Evolutionary conservation across 2,329 filamentous ascomycete species (phyloP).

Genomic region (Paecilomyces sp.): DNA sequence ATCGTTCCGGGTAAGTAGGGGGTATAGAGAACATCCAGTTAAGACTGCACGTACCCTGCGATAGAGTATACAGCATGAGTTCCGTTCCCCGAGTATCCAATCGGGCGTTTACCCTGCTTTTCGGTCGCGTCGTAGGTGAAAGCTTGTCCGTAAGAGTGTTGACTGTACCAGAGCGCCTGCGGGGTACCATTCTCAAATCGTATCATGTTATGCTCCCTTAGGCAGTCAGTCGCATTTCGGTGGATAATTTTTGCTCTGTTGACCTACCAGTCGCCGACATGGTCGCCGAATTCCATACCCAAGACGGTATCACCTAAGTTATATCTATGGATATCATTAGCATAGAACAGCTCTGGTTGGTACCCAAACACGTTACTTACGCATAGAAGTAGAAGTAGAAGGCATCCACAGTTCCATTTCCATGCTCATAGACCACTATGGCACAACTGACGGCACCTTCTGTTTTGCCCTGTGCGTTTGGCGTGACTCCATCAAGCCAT

Average conservation of each 20-base stretch:
- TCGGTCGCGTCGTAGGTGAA: constrained; percentile 52
- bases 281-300: constrained; percentile 47
- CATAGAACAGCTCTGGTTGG: not conserved
- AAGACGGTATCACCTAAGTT: constrained; percentile 49
- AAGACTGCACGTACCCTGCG: constrained; percentile 28
- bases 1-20: not conserved
- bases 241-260: not conserved
- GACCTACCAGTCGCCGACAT: constrained; percentile 55
- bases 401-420: constrained; percentile 46
- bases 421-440: constrained; percentile 54
- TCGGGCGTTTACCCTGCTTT: constrained; percentile 47
- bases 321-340: constrained; percentile 25
- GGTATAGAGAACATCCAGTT: not conserved
- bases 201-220: constrained; percentile 60
- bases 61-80: constrained; percentile 60
- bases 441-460: constrained; percentile 42
- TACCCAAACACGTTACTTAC: constrained; percentile 17
- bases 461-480: constrained; percentile 46
- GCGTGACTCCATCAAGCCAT: constrained; percentile 48
- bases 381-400: constrained; percentile 60
- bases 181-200: constrained; percentile 54
- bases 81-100: constrained; percentile 54
- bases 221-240: not conserved
- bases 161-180: constrained; percentile 54
- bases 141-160: constrained; percentile 57